Base-by-base conservation (phyloP, 257 asterid genomes). In the Nemophila menziesii region DNA sequence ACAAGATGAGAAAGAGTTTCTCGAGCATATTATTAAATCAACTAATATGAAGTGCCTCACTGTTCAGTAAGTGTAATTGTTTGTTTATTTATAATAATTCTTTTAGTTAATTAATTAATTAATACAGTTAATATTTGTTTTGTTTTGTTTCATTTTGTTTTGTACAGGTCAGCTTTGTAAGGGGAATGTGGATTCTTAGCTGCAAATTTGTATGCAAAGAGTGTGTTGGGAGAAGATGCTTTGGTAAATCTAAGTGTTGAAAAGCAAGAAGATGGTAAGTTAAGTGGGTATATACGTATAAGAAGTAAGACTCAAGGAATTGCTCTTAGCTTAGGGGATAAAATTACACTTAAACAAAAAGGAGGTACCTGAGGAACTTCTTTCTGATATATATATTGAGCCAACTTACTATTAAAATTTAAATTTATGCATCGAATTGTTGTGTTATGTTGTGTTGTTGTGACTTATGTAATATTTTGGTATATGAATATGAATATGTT, bases 281-380 rank as follows among this genome's bases (percentile, higher is more conserved):
- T 90, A 56, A 81, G 80, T 23, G 99, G 99, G 43, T 90, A 90
- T 64, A 85, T 85, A 23, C 74, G 99, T 71, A 90, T 90, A 67
- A 72, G 99, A 70, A 90, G 99, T 92, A 90, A 90, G 68, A 90
- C 99, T 43, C 99, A 90, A 62, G 99, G 99, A 41, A 90, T 90
- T 12, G 99, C 99, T n/a, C 99, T 90, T 55, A 90, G 99, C 79
- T 73, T 90, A 72, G 99, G 96, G 4, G 99, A 90, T 80, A 90
- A 90, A 64, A 90, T 90, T 37, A 90, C 96, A 22, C 86, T 90
- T 49, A 90, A 90, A 81, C 99, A 90, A 65, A 90, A 90, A 70
- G 94, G 99, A 58, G 93, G 99, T 60, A 79, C 66, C 84, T 90
- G 77, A 87, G 39, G n/a, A 7, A 22, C 11, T 6, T 11, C 39